These are phyloP conservation scores for Ceratocystis colombiana DNA, from an alignment of 2,329 filamentous ascomycete genomes.

Conservation along the genomic window DNA sequence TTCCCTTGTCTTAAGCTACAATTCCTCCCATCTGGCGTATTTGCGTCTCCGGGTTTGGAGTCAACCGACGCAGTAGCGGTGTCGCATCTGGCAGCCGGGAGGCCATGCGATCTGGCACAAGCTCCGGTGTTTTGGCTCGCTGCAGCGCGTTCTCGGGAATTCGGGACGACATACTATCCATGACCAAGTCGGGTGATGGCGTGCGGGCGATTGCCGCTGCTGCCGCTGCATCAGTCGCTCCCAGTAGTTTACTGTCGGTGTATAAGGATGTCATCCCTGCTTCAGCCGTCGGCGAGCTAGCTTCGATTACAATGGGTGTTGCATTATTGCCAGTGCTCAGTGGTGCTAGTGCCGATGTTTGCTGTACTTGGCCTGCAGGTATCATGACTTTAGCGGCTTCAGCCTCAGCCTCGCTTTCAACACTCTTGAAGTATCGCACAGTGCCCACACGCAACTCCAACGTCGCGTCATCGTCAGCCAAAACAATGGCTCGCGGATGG, in stretches of 20 bases:
- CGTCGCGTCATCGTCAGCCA: conserved; percentile 72
- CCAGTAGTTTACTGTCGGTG: conserved; percentile 2
- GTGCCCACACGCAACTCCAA: conserved; percentile 65
- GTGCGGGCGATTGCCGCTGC: conserved; percentile 31
- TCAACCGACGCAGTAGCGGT: conserved; percentile 37
- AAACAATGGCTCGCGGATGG: conserved; percentile 71
- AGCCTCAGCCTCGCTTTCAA: conserved; percentile 52
- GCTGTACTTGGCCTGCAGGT: not conserved
- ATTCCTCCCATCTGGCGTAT: conserved; percentile 29
- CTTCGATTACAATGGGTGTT: conserved; percentile 37
- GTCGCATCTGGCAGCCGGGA: conserved; percentile 44
- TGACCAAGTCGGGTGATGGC: conserved; percentile 39
- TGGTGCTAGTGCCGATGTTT: conserved; percentile 9
- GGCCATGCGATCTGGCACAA: conserved; percentile 54
- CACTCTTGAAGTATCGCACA: conserved; percentile 62
- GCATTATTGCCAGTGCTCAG: conserved; percentile 28
- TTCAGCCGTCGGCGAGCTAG: conserved; percentile 32
- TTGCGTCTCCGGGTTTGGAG: conserved; percentile 42
- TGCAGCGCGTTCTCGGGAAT: conserved; percentile 36
- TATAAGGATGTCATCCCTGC: not conserved
- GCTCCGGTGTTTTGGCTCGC: conserved; percentile 47
- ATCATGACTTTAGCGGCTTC: conserved; percentile 35
- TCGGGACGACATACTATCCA: conserved; percentile 24
- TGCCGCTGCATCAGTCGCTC: not conserved
- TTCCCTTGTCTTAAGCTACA: conserved; percentile 26